Conservation (phyloP, 768 basidiomycete genomes). For the Termitomyces bulborhizus region DNA sequence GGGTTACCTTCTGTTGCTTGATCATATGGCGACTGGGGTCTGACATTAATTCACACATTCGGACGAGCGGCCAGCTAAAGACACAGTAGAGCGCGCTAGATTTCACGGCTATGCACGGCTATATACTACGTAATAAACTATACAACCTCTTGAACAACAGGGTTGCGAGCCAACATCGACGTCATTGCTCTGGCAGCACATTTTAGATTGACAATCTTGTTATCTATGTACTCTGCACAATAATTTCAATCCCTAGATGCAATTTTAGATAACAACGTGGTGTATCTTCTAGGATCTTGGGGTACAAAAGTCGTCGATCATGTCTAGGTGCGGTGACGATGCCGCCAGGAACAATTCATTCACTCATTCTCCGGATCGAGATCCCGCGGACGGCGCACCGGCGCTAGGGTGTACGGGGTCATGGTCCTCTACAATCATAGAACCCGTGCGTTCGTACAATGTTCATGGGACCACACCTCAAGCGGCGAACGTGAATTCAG, state of each 20-base stretch:
- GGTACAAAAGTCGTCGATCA: slow-evolving; percentile 2
- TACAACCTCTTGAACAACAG: not conserved
- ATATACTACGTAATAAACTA: slow-evolving; percentile 11
- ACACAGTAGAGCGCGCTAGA: slow-evolving; percentile 11
- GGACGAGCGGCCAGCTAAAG: slow-evolving; percentile 12
- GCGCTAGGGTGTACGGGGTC: slow-evolving; percentile 6
- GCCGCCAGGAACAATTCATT: slow-evolving; percentile 3
- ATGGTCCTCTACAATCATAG: not conserved
- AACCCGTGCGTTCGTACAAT: not conserved
- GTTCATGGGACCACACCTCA: not conserved
- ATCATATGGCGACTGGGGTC: slow-evolving; percentile 29
- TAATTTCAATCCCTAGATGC: not conserved
- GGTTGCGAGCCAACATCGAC: not conserved
- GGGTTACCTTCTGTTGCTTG: slow-evolving; percentile 25
- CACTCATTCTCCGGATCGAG: not conserved
- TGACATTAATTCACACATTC: slow-evolving; percentile 23
- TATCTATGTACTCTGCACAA: not conserved
- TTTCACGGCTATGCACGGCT: not conserved
- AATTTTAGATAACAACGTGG: not conserved
- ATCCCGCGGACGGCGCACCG: slow-evolving; percentile 1
- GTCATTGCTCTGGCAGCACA: not conserved
- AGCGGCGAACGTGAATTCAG: not conserved
- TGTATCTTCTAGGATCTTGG: not conserved
- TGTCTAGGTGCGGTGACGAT: not conserved
- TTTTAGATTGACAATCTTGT: not conserved